Evolutionary conservation across 306 rosid species (phyloP).

Genomic region (Lathyrus sativus): DNA sequence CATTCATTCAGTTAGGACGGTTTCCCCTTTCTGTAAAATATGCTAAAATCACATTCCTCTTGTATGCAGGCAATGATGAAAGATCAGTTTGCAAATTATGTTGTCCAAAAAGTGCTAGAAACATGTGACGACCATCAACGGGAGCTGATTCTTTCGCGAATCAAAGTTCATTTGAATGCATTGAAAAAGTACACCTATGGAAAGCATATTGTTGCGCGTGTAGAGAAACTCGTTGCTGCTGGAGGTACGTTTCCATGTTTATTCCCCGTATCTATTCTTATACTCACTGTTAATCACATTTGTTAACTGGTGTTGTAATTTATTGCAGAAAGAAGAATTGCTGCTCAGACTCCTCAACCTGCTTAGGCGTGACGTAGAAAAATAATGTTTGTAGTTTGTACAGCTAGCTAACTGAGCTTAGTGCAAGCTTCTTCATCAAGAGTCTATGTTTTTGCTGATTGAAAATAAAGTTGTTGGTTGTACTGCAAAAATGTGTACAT

Average conservation of each 20-base stretch:
- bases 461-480: conserved; percentile 73
- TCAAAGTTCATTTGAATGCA: conserved; percentile 95
- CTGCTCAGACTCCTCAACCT: conserved; percentile 84
- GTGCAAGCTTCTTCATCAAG: conserved; percentile 59
- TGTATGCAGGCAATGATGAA: conserved; percentile 76
- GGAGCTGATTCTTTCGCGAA: conserved; percentile 87
- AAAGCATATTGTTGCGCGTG: conserved; percentile 94
- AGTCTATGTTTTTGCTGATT: conserved; percentile 46
- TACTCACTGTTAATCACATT: background rate
- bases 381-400: conserved; percentile 71
- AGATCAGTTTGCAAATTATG: conserved; percentile 45
- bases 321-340: conserved; percentile 86
- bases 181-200: conserved; percentile 94
- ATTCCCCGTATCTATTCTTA: background rate
- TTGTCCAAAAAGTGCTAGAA: conserved; percentile 94
- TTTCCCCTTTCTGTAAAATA: background rate
- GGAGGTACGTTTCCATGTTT: conserved; percentile 58
- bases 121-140: conserved; percentile 97
- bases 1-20: background rate
- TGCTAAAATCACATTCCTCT: background rate
- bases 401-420: conserved; percentile 99
- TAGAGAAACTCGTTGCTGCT: conserved; percentile 97
- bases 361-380: conserved; percentile 58
- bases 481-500: conserved; percentile 81
- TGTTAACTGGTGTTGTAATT: conserved; percentile 22